Evolutionary conservation across 148 eudicot genomes (phyloP), one percentile per base, ranked within the genome.

Genomic region (Bassia scoparia): DNA sequence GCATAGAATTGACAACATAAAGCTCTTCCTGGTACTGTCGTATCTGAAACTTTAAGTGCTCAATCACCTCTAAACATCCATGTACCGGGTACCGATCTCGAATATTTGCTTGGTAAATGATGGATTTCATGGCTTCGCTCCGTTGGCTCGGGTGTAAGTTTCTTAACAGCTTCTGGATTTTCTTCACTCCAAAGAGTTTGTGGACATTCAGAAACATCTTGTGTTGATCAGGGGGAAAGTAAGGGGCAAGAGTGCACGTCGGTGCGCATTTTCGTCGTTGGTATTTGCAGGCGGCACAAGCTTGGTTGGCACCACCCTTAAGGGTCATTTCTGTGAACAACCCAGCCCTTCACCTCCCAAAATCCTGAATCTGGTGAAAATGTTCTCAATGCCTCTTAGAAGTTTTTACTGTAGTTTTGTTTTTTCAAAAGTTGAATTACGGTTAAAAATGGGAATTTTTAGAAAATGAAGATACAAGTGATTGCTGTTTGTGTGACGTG

Each of bases 251-350:
- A n/a, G 76, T 79, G 66, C 98, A 93, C 38, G 84, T 88, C 13
- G 88, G 72, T 2, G 81, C 80, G 86, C 98, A 93, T 74, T 87
- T 84, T 59, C 92, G 72, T 60, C 97, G 71, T 37, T 88, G 98
- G 75, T 86, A 90, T 59, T 89, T 93, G 83, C 98, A 93, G 1
- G 93, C 98, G 15, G 98, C 98, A 65, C 98, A 93, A 12, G 98
- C 98, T 66, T 88, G 92, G 83, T 86, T 88, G 66, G 88, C 85
- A 78, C 90, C 90, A 43, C 95, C 89, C 74, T 91, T 90, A 35
- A 93, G 86, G 84, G 98, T 93, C 98, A 93, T 92, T 73, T 62
- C 75, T 65, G 26, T 34, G 38, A n/a, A n/a, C 30, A 17, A 54
- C 31, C 67, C 26, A 67, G 63, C 48, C 30, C 20, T 2, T n/a